These are phyloP conservation scores for Manihot esculenta DNA, from an alignment of 441 rosid genomes.

Conservation along the genomic window DNA sequence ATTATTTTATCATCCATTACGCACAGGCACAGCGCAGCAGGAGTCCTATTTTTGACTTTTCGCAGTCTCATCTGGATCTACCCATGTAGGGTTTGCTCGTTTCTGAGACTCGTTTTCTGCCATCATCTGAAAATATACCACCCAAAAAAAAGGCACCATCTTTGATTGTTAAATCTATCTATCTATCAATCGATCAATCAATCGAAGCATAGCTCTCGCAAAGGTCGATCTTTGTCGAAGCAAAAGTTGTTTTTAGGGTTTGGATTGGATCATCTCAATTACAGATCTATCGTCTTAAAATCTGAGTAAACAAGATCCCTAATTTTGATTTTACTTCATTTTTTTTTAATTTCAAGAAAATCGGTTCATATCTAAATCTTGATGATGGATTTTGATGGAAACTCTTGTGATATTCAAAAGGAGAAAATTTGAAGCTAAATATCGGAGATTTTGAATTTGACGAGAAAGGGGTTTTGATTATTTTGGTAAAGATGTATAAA, in stretches of 20 bases:
- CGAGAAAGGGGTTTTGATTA: conserved; percentile 11
- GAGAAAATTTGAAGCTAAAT: conserved; percentile 21
- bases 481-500: conserved; percentile 46
- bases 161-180: conserved; percentile 19
- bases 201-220: background rate
- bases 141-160: background rate
- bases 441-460: conserved; percentile 21
- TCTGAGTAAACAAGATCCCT: conserved; percentile 25
- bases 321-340: conserved; percentile 21
- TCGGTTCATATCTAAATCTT: conserved; percentile 37
- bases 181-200: conserved; percentile 4
- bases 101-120: conserved; percentile 15
- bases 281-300: conserved; percentile 31
- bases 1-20: background rate
- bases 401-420: conserved; percentile 9
- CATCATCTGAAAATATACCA: conserved; percentile 20
- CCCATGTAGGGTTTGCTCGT: conserved; percentile 58
- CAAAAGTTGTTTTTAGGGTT: conserved; percentile 5
- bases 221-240: background rate
- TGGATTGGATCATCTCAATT: conserved; percentile 22
- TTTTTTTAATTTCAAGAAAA: conserved; percentile 29
- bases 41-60: conserved; percentile 40
- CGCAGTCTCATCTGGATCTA: conserved; percentile 57
- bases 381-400: conserved; percentile 18
- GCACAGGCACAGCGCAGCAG: background rate